Conservation (phyloP, 164 flowering plant genomes). For the Nymphaea colorata region DNA sequence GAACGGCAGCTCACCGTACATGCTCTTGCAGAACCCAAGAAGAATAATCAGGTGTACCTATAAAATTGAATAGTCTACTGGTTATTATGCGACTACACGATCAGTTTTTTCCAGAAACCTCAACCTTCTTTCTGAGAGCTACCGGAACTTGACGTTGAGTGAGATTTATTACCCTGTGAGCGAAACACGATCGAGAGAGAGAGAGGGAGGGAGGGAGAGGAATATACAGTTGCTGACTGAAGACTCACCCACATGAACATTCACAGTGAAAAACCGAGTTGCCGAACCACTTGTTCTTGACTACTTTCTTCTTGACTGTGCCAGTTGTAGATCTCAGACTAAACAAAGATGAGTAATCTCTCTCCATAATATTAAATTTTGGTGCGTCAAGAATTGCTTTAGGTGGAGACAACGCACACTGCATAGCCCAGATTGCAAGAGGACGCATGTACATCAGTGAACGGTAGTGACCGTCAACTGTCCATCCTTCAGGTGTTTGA, state of each 20-base stretch:
- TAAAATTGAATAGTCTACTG: too few relatives aligned
- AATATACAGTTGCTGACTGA: too few relatives aligned
- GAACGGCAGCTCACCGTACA: too few relatives aligned
- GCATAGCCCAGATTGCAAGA: constrained; percentile 93
- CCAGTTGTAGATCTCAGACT: constrained; percentile 12
- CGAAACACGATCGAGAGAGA: background rate
- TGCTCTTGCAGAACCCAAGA: too few relatives aligned
- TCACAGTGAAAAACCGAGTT: constrained; percentile 50
- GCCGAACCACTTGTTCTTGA: constrained; percentile 28
- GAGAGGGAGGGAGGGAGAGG: background rate
- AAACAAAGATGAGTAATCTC: constrained; percentile 23
- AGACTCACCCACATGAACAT: constrained; percentile 22
- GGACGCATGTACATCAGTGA: constrained; percentile 87
- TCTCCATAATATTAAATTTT: constrained; percentile 60
- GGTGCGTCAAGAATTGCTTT: constrained; percentile 69
- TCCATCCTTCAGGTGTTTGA: constrained; percentile 92
- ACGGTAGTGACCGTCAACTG: constrained; percentile 74
- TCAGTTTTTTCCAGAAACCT: background rate
- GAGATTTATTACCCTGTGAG: background rate
- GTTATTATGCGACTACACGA: too few relatives aligned
- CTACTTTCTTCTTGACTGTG: constrained; percentile 30
- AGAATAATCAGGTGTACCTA: too few relatives aligned
- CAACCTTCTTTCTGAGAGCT: background rate
- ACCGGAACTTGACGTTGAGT: background rate
- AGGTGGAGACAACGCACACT: constrained; percentile 65